Evolutionary conservation across 768 basidiomycete species (phyloP).

Genomic region (Brasilioporus rufonigricans): DNA sequence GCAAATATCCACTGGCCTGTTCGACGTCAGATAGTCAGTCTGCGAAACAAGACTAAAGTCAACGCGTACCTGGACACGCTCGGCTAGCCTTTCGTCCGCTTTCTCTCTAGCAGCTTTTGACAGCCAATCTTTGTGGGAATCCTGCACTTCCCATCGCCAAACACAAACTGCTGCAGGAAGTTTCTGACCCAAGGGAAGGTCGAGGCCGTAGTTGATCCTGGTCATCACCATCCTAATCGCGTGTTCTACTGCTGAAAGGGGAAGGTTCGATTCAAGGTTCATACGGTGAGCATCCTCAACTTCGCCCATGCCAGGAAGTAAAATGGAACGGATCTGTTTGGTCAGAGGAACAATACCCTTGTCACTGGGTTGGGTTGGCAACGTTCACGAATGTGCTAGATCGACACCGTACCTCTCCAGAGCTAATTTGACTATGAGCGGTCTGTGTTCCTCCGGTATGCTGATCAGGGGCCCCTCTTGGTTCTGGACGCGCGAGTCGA

Average conservation of each 20-base stretch:
- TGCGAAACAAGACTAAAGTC: background rate
- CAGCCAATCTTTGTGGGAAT: slow-evolving; percentile 55
- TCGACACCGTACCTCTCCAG: slow-evolving; percentile 70
- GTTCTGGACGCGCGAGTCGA: slow-evolving; percentile 51
- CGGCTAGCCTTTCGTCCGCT: slow-evolving; percentile 55
- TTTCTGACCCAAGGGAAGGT: slow-evolving; percentile 47
- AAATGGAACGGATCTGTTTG: slow-evolving; percentile 66
- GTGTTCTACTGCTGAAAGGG: slow-evolving; percentile 52
- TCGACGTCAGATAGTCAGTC: background rate
- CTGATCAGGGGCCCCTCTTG: slow-evolving; percentile 48
- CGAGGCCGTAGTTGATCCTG: slow-evolving; percentile 82
- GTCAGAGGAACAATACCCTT: slow-evolving; percentile 61
- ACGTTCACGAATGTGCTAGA: background rate
- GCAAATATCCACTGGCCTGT: slow-evolving; percentile 61
- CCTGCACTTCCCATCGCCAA: slow-evolving; percentile 87
- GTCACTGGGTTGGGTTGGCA: slow-evolving; percentile 50
- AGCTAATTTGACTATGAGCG: slow-evolving; percentile 76
- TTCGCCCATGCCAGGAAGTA: slow-evolving; percentile 64
- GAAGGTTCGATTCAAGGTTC: slow-evolving; percentile 40
- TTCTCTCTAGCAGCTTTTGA: slow-evolving; percentile 66
- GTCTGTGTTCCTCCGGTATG: slow-evolving; percentile 67
- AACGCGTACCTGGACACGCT: slow-evolving; percentile 59
- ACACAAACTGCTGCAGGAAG: slow-evolving; percentile 62
- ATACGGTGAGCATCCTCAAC: slow-evolving; percentile 39
- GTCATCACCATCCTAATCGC: slow-evolving; percentile 61